Conservation (phyloP, 2,329 filamentous ascomycete species). For the Fusarium papillatum region DNA sequence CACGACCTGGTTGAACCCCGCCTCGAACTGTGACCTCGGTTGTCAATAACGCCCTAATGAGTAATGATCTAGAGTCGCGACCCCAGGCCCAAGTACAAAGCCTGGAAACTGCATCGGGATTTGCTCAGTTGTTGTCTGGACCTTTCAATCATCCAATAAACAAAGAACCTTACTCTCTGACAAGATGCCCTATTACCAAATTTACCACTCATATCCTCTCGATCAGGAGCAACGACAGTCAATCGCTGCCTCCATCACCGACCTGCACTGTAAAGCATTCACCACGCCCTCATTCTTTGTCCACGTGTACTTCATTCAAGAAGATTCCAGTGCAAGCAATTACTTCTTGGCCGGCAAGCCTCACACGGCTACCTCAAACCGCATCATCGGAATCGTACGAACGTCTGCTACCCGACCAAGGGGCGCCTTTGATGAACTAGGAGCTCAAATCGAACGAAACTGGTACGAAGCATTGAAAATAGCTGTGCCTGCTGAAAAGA, state of each 20-base stretch:
- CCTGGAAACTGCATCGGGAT: neutral
- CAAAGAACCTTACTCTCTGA: neutral
- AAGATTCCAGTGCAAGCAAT: neutral
- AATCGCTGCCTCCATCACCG: constrained; percentile 26
- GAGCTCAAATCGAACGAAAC: constrained; percentile 15
- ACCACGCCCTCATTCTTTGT: constrained; percentile 33
- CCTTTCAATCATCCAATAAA: neutral
- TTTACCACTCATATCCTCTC: constrained; percentile 30
- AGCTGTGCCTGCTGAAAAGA: neutral
- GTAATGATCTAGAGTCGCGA: neutral
- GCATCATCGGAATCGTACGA: constrained; percentile 32
- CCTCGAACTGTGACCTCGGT: neutral
- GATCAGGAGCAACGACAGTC: constrained; percentile 11
- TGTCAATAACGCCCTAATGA: neutral
- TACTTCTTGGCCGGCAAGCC: constrained; percentile 33
- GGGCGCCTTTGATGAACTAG: constrained; percentile 26
- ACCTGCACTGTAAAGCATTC: constrained; percentile 29
- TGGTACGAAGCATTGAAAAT: constrained; percentile 21
- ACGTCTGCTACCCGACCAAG: constrained; percentile 19
- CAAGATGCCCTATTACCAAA: constrained; percentile 35
- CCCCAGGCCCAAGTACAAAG: neutral
- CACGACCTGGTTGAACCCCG: neutral
- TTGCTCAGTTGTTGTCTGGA: no score
- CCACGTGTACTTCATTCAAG: constrained; percentile 27
- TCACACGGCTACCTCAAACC: constrained; percentile 16